Conservation (phyloP, 306 rosid species). For the Nissolia schottii region DNA sequence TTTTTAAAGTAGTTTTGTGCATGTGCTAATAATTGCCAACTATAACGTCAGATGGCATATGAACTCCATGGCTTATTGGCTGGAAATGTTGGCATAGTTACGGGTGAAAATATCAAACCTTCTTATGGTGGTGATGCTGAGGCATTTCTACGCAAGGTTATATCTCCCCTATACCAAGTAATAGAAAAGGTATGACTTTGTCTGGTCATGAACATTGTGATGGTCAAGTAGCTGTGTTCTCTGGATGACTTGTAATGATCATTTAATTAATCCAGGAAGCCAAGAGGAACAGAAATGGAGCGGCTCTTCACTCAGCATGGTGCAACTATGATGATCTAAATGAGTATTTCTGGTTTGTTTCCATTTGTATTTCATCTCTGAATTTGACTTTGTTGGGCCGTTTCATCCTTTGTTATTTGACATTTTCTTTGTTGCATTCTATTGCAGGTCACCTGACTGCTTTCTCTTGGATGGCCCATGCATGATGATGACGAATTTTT, state of each 20-base stretch:
- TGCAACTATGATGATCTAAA: conserved; percentile 95
- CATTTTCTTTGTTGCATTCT: not conserved
- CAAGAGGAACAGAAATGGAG: conserved; percentile 63
- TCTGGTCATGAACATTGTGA: conserved; percentile 9
- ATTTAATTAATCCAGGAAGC: conserved; percentile 59
- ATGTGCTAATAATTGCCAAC: conserved; percentile 25
- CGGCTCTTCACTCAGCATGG: conserved; percentile 80
- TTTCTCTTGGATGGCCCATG: conserved; percentile 99
- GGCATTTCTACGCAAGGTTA: conserved; percentile 88
- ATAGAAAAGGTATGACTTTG: conserved; percentile 58
- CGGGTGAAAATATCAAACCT: conserved; percentile 98
- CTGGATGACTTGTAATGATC: not conserved
- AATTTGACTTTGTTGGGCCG: conserved; percentile 19
- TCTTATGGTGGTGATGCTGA: conserved; percentile 98
- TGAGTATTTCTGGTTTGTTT: conserved; percentile 92
- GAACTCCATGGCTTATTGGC: conserved; percentile 96
- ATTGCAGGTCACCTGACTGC: conserved; percentile 77
- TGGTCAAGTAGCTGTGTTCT: conserved; percentile 19
- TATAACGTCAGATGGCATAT: conserved; percentile 76
- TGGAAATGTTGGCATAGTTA: conserved; percentile 97
- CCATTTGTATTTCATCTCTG: conserved; percentile 20
- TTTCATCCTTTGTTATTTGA: conserved; percentile 9
- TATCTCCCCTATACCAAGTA: conserved; percentile 76
- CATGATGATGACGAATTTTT: conserved; percentile 95
- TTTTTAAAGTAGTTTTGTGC: not conserved